Base-by-base conservation (phyloP, 495 filamentous ascomycete species). In the Pyrenopolyporus hunteri region DNA sequence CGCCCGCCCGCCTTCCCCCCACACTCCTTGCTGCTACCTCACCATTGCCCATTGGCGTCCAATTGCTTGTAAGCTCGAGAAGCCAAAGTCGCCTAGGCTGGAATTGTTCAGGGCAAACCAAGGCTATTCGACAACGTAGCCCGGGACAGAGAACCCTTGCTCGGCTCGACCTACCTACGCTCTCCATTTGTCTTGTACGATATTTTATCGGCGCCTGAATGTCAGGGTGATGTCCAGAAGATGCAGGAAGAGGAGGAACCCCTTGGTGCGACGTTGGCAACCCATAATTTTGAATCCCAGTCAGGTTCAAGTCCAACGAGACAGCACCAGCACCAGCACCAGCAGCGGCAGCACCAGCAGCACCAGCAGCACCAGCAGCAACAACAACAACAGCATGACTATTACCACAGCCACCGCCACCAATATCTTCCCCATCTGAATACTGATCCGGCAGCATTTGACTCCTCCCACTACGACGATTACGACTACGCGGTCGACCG, bases 171-270 rank as follows among this genome's bases (percentile, higher is more conserved):
- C 57, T 61, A 66, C 63, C 63, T 60, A 60, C 45, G 45, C 36
- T 14, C 19, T 52, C 25, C 36, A 31, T 54, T 50, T 53, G 52
- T 40, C 50, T 57, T 49, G 49, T 64, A 55, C 35, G 13, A 46
- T 64, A 58, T 40, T 42, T n/a, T 52, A 48, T 66, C 63, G 52
- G 35, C 57, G 63, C 63, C 63, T 56, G 61, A 68, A 61, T 53
- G 57, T 58, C 47, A 60, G 61, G 62, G 66, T 68, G 66, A 68
- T 68, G 66, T 65, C 55, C 49, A 63, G 39, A 66, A 66, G 49
- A 66, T 66, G 63, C 69, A 61, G 55, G 60, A 71, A 69, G 69
- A 69, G 63, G 66, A 71, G 59, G 69, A 69, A 63, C 66, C 56
- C 63, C 66, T 71, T 71, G 69, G 69, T 71, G 63, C 66, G 63